phyloP scores from a whole-genome alignment of 1,284 basidiomycete genomes.

The Heterobasidion occidentale region DNA sequence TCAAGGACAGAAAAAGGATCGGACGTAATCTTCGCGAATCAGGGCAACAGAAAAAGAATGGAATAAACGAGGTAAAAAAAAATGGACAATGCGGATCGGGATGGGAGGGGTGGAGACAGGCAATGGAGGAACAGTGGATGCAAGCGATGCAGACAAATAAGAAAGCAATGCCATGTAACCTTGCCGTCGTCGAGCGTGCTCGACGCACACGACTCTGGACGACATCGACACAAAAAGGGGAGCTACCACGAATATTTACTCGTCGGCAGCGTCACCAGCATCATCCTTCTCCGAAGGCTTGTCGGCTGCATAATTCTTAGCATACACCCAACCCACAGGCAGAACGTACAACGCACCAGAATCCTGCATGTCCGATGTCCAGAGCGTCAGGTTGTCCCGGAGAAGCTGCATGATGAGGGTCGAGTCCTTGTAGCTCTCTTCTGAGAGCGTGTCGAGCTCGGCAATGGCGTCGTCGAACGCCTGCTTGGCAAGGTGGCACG shows the following conservation, averaged over 20 bases:
- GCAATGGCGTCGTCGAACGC: constrained; percentile 99
- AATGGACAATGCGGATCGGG: constrained; percentile 6
- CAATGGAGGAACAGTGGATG: not conserved
- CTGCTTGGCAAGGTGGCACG: constrained; percentile 99
- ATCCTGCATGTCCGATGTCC: constrained; percentile 97
- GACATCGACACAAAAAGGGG: constrained; percentile 1
- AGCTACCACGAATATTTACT: constrained; percentile 18
- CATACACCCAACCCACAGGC: not conserved
- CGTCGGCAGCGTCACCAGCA: constrained; percentile 46
- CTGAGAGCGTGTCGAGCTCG: constrained; percentile 98
- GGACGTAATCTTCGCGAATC: constrained; percentile 1
- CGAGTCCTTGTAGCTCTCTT: constrained; percentile 99
- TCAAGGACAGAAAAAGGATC: constrained; percentile 1
- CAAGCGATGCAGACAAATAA: not conserved
- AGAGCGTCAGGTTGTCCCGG: constrained; percentile 96
- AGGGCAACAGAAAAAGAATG: not conserved
- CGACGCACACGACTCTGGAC: constrained; percentile 2
- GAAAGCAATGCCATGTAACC: not conserved
- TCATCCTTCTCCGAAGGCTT: constrained; percentile 71
- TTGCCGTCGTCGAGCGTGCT: not conserved
- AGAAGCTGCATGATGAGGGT: constrained; percentile 99
- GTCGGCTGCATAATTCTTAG: constrained; percentile 26
- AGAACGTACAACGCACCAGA: constrained; percentile 44
- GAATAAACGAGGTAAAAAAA: constrained; percentile 2
- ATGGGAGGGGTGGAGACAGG: constrained; percentile 4